Base-by-base conservation (phyloP, 2,329 filamentous ascomycete genomes). In the Phialophora expanda region DNA sequence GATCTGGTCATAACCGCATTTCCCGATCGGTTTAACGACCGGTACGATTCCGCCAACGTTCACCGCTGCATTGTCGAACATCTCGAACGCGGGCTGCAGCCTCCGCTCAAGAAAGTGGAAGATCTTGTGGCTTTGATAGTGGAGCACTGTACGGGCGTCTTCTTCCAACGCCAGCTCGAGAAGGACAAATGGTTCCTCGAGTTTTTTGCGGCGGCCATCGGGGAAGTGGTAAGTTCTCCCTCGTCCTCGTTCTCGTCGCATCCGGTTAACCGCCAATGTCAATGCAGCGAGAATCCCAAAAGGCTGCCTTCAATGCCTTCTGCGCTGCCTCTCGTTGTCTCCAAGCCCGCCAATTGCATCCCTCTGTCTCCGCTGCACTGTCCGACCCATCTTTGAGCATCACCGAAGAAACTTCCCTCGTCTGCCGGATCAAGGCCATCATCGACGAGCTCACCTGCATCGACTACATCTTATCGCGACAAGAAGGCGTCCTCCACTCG, bases 351-450 rank as follows among this genome's bases (percentile, higher is more conserved):
- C 26, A 57, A 30, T 32, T 30, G 34, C 55, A 38, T 2, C 55
- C 5, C 34, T 20, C 28, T 0, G 20, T 59, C 32, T 58, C 61
- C 51, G n/a, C 53, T 17, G 56, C 20, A 28, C 61, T 63, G n/a
- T 55, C 58, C 30, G 53, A 63, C 51, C 30, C 53, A 11, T 28
- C 61, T 32, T 50, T 63, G 22, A 60, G 53, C 30, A 63, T 63
- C 53, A 46, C 53, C 24, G 54, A 41, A 55, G 69, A 65, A 60
- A 70, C 38, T 7, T 12, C 17, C n/a, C 69, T 71, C 28, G 44
- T 74, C 0, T n/a, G 62, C 3, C 66, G 71, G 41, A 67, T 73
- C 57, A 74, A 74, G 34, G 71, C 72, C 57, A 74, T 73, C 12
- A 50, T 64, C 3, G 71, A 74, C 56, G 71, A 74, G 56, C 67